Evolutionary conservation across 2,329 filamentous ascomycete species (phyloP).

Genomic region (Cladosporium oxysporum): DNA sequence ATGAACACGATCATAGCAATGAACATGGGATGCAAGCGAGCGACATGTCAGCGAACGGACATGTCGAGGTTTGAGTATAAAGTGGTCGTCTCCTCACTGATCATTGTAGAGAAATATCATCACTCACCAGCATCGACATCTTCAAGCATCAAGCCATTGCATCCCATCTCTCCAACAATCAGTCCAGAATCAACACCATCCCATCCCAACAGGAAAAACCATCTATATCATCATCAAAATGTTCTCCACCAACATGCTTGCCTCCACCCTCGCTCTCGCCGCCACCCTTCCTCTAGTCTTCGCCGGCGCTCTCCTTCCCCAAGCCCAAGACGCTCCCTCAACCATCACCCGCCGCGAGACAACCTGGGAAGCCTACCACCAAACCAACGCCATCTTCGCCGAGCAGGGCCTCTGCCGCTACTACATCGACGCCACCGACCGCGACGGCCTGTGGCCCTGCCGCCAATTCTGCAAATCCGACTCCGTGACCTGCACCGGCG

Average conservation of each 20-base stretch:
- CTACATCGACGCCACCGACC: conserved; percentile 9
- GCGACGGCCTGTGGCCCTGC: conserved; percentile 4
- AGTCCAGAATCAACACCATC: neutral
- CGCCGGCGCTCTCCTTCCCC: neutral
- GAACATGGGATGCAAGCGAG: neutral
- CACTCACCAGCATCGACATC: neutral
- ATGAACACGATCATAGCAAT: neutral
- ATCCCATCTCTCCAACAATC: neutral
- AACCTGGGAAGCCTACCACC: conserved; percentile 8
- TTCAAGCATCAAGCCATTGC: neutral
- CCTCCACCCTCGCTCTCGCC: neutral
- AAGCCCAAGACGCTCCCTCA: neutral
- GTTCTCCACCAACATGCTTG: conserved; percentile 1
- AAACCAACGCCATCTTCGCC: neutral
- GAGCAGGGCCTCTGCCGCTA: conserved; percentile 14
- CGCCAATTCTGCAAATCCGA: neutral
- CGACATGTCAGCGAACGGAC: neutral
- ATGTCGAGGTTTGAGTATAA: neutral
- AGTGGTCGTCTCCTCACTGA: neutral
- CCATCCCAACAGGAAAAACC: neutral
- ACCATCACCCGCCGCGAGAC: conserved; percentile 5
- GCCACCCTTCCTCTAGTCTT: neutral
- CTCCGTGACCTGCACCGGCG: conserved; percentile 9
- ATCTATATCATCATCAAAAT: neutral
- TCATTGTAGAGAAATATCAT: neutral